These are phyloP conservation scores for Petunia axillaris DNA, from an alignment of 257 asterid species.

Conservation along the genomic window DNA sequence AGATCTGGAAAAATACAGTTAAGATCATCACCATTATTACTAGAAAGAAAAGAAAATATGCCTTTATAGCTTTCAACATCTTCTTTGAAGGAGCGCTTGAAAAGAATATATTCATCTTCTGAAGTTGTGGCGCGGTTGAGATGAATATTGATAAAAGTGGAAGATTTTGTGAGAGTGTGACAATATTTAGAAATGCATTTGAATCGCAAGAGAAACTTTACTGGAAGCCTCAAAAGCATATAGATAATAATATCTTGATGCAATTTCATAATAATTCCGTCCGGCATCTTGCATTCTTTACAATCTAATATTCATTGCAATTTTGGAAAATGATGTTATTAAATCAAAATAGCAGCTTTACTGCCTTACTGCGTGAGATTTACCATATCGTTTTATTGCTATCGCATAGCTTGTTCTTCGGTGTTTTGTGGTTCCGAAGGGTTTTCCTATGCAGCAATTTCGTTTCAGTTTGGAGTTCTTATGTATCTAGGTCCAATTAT, in stretches of 20 bases:
- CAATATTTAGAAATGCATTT: background rate
- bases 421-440: background rate
- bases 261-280: background rate
- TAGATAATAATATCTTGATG: background rate
- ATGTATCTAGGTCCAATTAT: no score
- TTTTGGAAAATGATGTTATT: background rate
- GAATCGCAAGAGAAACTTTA: constrained; percentile 2
- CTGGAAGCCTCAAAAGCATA: background rate
- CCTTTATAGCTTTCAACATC: background rate
- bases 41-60: background rate
- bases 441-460: background rate
- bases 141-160: background rate
- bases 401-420: background rate
- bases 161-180: background rate
- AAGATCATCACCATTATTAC: background rate
- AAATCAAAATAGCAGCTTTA: background rate
- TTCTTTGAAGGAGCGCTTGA: background rate
- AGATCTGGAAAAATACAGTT: background rate
- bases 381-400: no score
- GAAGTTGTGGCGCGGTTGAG: background rate
- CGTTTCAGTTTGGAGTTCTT: background rate
- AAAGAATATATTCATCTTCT: background rate
- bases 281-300: background rate
- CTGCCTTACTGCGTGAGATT: no score
- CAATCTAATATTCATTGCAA: background rate